Evolutionary conservation across 2,329 filamentous ascomycete species (phyloP), one percentile per base, ranked within the genome.

Genomic region (Fusarium falciforme): DNA sequence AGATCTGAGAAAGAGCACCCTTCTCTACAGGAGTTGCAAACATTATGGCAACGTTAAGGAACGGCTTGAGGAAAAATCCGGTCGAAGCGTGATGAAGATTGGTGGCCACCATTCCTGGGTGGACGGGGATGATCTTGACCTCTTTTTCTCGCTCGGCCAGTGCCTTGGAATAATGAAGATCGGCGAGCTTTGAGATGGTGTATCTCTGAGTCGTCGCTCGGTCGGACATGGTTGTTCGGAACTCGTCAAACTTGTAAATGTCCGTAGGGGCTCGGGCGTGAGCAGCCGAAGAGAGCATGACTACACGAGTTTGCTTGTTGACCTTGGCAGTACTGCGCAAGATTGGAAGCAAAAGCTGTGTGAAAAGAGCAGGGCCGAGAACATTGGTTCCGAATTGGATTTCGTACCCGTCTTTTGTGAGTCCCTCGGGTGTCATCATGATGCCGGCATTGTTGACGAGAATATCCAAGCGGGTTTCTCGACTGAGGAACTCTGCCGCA

Each of bases 301-400:
- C 33, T 9, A 29, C 54, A 25, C 33, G 20, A 6, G 54, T 58
- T 12, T 58, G 54, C 14, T 35, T 22, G 10, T 58, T 58, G 54
- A 27, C 16, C 5, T 58, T 36, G 20, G 16, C 33, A 2, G 54
- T 58, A 2, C 6, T 58, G 31, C 35, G 54, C 22, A 58, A 8
- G 9, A 58, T 4, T 81, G 73, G 78, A 3, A 72, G 55, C 6
- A 72, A 61, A 4, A 70, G 64, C 47, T 71, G 64, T 8, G 67
- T 68, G 12, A 72, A 64, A 5, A 71, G 35, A 1, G 70, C 67
- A 14, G 61, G 68, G 5, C 71, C 71, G 11, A 73, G 31, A 47
- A 71, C 70, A 29, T 73, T 73, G 1, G 68, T 72, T 22, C 71
- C 71, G 4, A 73, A 73, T 31, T 73, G 68, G 8, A 68, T 68